Conservation (phyloP, 495 filamentous ascomycete genomes). For the Aspergillus heteromorphus region DNA sequence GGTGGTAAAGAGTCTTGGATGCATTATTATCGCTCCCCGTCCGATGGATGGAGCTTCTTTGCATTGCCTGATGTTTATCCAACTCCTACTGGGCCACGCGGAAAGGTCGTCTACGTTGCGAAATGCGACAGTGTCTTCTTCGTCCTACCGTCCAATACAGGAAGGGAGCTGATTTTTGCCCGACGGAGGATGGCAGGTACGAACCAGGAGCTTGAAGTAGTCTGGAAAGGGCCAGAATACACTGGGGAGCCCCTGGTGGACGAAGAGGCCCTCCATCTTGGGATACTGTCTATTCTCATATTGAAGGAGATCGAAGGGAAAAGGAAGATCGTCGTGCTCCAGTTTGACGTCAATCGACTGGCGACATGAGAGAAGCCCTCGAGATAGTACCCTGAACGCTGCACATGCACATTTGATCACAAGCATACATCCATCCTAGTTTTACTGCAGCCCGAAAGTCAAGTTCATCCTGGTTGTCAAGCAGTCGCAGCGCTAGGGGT, state of each 20-base stretch:
- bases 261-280: not conserved
- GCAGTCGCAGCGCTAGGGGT: not conserved
- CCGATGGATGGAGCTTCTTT: not conserved
- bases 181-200: not conserved
- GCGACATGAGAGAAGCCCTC: not conserved
- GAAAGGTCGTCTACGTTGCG: not conserved
- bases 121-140: not conserved
- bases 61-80: not conserved
- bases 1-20: not conserved
- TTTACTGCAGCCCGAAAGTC: not conserved
- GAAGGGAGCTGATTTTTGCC: not conserved
- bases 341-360: not conserved
- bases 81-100: not conserved
- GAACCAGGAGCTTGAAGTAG: not conserved
- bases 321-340: not conserved
- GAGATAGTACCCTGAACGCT: no score
- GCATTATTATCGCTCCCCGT: not conserved
- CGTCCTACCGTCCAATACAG: not conserved
- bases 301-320: not conserved
- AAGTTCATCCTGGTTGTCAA: not conserved
- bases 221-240: not conserved
- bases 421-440: not conserved
- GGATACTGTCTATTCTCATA: not conserved
- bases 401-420: not conserved
- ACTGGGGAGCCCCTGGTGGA: not conserved